A percentile compares a stretch with the other conserved stretches of the same genome.
phyloP scores from a whole-genome alignment of 2,329 filamentous ascomycete genomes.

The Penicillium sp. region DNA sequence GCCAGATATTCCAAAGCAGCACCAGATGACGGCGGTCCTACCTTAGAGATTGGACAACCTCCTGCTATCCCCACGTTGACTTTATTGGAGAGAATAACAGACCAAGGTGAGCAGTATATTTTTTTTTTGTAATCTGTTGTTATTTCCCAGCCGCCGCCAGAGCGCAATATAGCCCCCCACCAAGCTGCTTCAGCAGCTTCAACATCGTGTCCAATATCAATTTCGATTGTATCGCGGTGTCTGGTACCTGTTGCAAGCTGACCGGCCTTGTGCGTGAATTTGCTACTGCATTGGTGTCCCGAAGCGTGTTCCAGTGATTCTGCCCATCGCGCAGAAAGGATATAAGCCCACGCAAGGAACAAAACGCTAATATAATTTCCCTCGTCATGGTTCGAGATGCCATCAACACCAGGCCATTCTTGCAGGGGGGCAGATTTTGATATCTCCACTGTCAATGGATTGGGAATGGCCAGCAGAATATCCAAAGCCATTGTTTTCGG shows the following conservation, averaged over 20 bases:
- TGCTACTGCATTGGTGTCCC: neutral
- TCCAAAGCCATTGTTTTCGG: neutral
- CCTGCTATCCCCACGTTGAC: neutral
- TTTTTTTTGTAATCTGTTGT: neutral
- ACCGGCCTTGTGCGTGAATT: neutral
- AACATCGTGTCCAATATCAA: neutral
- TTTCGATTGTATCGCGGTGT: neutral
- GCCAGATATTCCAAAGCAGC: slow-evolving; percentile 21
- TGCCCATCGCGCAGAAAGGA: neutral
- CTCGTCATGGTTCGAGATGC: neutral
- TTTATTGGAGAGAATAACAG: neutral
- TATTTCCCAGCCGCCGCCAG: neutral
- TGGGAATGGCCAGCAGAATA: neutral
- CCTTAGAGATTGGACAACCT: neutral
- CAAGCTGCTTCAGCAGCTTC: neutral
- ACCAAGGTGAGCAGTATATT: neutral
- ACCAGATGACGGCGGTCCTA: slow-evolving; percentile 8
- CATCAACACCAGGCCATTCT: neutral
- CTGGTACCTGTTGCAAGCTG: neutral
- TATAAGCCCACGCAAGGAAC: neutral
- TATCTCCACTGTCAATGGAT: slow-evolving; percentile 17
- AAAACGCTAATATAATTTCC: neutral
- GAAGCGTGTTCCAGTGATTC: neutral
- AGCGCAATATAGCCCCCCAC: neutral
- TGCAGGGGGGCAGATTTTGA: neutral